Percentiles rank a stretch among this genome's conserved stretches.
Evolutionary conservation across 352 stramenopile genomes (phyloP).

Genomic region (Hyaloperonospora arabidopsidis): DNA sequence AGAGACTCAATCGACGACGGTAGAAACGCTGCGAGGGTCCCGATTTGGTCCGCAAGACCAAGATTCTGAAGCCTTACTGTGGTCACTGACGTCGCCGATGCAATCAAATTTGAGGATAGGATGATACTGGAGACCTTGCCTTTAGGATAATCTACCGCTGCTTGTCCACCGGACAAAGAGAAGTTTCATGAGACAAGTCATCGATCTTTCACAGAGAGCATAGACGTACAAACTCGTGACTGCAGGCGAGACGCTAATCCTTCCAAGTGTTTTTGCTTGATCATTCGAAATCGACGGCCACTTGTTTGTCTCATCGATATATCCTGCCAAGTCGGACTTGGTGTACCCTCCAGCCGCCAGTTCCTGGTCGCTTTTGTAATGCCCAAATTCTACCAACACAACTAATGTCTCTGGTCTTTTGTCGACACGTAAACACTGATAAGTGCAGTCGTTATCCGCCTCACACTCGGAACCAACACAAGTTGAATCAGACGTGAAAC

Average conservation of each 20-base stretch:
- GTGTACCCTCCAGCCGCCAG: conserved; percentile 15
- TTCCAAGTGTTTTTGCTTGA: conserved; percentile 12
- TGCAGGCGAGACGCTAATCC: conserved; percentile 16
- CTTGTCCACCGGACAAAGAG: too few relatives aligned
- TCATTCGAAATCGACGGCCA: conserved; percentile 27
- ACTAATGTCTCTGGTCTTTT: conserved; percentile 13
- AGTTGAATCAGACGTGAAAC: conserved; percentile 16
- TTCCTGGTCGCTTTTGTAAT: conserved; percentile 28
- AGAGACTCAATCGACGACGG: conserved; percentile 19
- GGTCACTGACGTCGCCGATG: conserved; percentile 21
- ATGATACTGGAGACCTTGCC: conserved; percentile 31
- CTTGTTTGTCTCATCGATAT: conserved; percentile 21
- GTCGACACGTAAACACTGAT: conserved; percentile 23
- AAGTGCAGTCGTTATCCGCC: conserved; percentile 7
- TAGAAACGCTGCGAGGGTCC: conserved; percentile 21
- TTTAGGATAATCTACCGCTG: conserved; percentile 3
- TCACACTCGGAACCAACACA: conserved; percentile 21
- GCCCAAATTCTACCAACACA: background rate
- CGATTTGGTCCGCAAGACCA: conserved; percentile 18
- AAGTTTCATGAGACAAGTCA: background rate
- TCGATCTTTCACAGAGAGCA: background rate
- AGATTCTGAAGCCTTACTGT: conserved; percentile 27
- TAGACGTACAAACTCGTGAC: conserved; percentile 20
- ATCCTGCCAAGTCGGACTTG: conserved; percentile 6
- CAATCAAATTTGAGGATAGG: conserved; percentile 23